phyloP scores from a whole-genome alignment of 2,329 filamentous ascomycete species.

The Stachybotrys elegans region DNA sequence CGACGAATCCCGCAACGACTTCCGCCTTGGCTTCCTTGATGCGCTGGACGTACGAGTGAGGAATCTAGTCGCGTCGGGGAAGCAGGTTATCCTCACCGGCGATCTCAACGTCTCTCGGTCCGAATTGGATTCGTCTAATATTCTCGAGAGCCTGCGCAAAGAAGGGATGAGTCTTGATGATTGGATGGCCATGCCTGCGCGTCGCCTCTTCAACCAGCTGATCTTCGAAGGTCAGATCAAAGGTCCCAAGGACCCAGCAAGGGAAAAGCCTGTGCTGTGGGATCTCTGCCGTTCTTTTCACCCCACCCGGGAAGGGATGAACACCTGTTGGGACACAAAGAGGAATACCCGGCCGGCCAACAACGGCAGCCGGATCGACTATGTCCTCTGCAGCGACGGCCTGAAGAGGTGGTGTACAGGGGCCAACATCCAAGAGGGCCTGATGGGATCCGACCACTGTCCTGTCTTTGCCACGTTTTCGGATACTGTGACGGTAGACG shows the following conservation, averaged over 20 bases:
- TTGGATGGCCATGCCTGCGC: slow-evolving; percentile 66
- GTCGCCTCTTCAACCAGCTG: slow-evolving; percentile 82
- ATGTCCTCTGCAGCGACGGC: slow-evolving; percentile 74
- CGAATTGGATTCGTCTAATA: slow-evolving; percentile 70
- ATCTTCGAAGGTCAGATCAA: slow-evolving; percentile 66
- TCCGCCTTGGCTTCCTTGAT: slow-evolving; percentile 73
- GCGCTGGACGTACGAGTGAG: slow-evolving; percentile 79
- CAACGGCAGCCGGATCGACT: slow-evolving; percentile 89
- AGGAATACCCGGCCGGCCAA: slow-evolving; percentile 95
- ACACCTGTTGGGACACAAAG: slow-evolving; percentile 94
- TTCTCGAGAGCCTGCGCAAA: slow-evolving; percentile 67
- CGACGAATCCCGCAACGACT: slow-evolving; percentile 77
- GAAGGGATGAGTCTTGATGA: slow-evolving; percentile 63
- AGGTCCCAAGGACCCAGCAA: slow-evolving; percentile 61
- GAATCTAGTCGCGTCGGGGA: slow-evolving; percentile 75
- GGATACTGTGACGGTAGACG: slow-evolving; percentile 51
- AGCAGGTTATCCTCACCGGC: slow-evolving; percentile 78
- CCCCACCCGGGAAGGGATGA: slow-evolving; percentile 80
- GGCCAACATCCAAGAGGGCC: slow-evolving; percentile 84
- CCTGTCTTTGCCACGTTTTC: slow-evolving; percentile 78
- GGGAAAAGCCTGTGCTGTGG: slow-evolving; percentile 69
- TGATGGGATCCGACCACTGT: slow-evolving; percentile 95
- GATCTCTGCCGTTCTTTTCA: slow-evolving; percentile 83
- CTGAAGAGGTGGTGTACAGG: slow-evolving; percentile 77
- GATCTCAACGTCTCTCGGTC: slow-evolving; percentile 77